phyloP scores from a whole-genome alignment of 2,329 filamentous ascomycete species.

The Aspergillus transmontanensis region DNA sequence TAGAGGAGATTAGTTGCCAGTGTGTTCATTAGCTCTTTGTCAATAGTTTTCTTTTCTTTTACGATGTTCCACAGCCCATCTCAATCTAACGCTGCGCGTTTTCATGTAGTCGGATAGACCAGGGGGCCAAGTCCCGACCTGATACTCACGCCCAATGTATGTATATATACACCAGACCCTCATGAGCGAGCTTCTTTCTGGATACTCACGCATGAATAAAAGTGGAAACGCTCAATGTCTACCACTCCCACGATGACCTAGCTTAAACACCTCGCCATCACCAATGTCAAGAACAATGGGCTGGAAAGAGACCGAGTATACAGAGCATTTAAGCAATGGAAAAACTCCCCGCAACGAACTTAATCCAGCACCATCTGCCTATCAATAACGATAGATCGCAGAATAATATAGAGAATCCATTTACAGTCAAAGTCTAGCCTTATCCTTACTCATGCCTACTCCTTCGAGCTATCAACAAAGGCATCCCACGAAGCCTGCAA shows the following conservation, averaged over 20 bases:
- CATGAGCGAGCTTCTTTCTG: neutral
- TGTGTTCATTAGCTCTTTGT: constrained; percentile 21
- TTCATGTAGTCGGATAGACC: constrained; percentile 6
- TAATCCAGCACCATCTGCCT: too few relatives aligned
- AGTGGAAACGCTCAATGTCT: neutral
- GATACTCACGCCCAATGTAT: neutral
- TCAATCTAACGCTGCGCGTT: constrained; percentile 3
- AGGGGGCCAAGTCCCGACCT: neutral
- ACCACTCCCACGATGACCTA: neutral
- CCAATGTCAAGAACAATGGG: neutral
- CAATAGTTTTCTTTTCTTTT: constrained; percentile 29
- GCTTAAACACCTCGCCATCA: neutral
- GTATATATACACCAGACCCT: neutral
- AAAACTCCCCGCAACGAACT: too few relatives aligned
- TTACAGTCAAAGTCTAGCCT: neutral
- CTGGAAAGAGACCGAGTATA: neutral
- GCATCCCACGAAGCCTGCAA: neutral
- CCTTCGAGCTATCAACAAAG: neutral
- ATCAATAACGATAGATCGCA: too few relatives aligned
- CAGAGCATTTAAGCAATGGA: too few relatives aligned
- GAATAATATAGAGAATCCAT: too few relatives aligned
- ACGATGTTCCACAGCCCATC: neutral
- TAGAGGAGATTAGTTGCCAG: neutral
- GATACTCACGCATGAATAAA: neutral
- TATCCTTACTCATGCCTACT: neutral